Conservation (phyloP, 129 eudicot genomes). For the Heracleum sosnowskyi region DNA sequence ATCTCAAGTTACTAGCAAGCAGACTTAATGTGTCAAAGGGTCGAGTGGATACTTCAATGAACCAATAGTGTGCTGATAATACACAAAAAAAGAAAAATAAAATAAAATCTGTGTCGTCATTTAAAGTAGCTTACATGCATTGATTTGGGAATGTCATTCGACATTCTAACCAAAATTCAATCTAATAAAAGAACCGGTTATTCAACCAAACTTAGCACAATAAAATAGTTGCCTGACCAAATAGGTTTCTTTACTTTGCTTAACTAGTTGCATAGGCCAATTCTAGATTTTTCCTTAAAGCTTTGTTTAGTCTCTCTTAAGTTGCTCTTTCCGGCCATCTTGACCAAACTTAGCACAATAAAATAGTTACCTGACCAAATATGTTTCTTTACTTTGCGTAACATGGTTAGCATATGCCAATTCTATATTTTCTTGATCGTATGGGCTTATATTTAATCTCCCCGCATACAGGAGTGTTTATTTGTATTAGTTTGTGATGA, state of each 20-base stretch:
- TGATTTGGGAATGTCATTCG: background rate
- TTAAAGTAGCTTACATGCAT: background rate
- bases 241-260: conserved; percentile 3
- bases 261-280: background rate
- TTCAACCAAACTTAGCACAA: no score
- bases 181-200: no score
- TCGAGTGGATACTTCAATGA: background rate
- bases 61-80: background rate
- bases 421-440: background rate
- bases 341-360: no score
- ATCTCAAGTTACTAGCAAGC: background rate
- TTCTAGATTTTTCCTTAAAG: background rate
- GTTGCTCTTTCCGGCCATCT: no score
- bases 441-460: background rate
- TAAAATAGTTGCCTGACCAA: background rate
- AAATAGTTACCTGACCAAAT: background rate
- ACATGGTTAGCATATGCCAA: no score
- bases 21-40: background rate
- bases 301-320: no score
- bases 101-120: no score
- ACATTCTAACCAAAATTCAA: no score
- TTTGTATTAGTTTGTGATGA: no score
- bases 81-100: no score
- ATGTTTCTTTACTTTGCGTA: conserved; percentile 2
- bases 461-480: no score